Evolutionary conservation across 208 protist genomes (phyloP).

Genomic region (Herpetomonas samuelpessoai): DNA sequence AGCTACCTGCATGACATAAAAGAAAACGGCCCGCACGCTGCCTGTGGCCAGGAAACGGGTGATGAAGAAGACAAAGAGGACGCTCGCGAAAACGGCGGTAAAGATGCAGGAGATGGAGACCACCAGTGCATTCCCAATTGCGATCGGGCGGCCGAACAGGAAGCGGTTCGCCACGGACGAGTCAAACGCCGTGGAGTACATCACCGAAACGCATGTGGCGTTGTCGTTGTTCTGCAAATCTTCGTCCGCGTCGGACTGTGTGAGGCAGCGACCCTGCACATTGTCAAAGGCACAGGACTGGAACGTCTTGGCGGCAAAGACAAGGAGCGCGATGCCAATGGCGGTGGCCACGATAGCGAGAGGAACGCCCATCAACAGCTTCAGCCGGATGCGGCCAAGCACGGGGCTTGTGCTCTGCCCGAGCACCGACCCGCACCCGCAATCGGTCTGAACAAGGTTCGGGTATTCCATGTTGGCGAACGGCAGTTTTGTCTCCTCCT

Average conservation of each 20-base stretch:
- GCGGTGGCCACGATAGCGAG: constrained; percentile 33
- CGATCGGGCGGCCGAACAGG: constrained; percentile 28
- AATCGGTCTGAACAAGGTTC: constrained; percentile 51
- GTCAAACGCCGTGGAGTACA: constrained; percentile 2
- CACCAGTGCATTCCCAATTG: constrained; percentile 36
- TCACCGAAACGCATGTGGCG: constrained; percentile 4
- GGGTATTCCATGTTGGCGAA: constrained; percentile 64
- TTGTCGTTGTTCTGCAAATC: not conserved
- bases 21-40: constrained; percentile 38
- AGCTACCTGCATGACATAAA: constrained; percentile 34
- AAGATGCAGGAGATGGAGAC: constrained; percentile 46
- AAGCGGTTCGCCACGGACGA: constrained; percentile 14
- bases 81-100: constrained; percentile 18
- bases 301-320: constrained; percentile 27
- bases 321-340: constrained; percentile 40
- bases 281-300: constrained; percentile 22
- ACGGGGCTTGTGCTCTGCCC: constrained; percentile 29
- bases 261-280: constrained; percentile 9
- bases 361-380: constrained; percentile 28
- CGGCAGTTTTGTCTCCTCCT: constrained; percentile 21
- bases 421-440: constrained; percentile 43
- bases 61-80: constrained; percentile 54
- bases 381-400: constrained; percentile 28
- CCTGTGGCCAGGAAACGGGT: constrained; percentile 42
- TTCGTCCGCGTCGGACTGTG: not conserved